Evolutionary conservation across 352 stramenopile species (phyloP), one percentile per base, ranked within the genome.

Genomic region (Pythium dissimile): DNA sequence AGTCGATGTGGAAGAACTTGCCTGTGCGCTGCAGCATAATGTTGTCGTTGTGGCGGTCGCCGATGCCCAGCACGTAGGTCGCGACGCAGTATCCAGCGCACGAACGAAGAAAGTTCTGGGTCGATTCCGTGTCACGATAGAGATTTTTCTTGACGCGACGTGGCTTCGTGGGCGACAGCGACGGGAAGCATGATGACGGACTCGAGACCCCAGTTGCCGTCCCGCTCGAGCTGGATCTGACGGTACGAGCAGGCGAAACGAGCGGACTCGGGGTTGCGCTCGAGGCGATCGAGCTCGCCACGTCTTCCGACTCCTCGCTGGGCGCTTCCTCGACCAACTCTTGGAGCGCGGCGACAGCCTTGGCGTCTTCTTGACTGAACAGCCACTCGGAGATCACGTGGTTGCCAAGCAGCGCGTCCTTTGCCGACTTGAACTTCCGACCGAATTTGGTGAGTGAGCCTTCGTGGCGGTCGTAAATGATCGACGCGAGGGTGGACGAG

Each of bases 1-100:
- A 98, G 52, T 98, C 95, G 48, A 98, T 98, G 80, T 98, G 95
- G 70, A 98, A 98, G 21, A 98, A 83, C 57, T 95, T 95, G 0
- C 94, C 94, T 5, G 92, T 86, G 16, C 78, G 76, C 61, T 96
- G 96, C 42, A 98, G 69, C 95, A 98, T 98, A 48, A 98, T 84
- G 64, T 98, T 98, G 66, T 98, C 93, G 59, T 96, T 97, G 71
- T 98, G 93, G 7, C 93, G 85, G 52, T 98, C 93, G 8, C 93
- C 93, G 31, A 98, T 93, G 27, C 94, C 93, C 13, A 98, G 61
- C 4, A 98, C 88, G 59, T 96, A 98, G 15, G 90, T 97, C 10
- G 92, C 89, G 2, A 98, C 92, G 51, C 89, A 97, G 69, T 98
- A 98, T 8, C 88, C 92, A 12, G 92, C 92, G 23, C 83, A 95